Evolutionary conservation across 257 asterid species (phyloP), one percentile per base, ranked within the genome.

Genomic region (Forsythia viridissima): DNA sequence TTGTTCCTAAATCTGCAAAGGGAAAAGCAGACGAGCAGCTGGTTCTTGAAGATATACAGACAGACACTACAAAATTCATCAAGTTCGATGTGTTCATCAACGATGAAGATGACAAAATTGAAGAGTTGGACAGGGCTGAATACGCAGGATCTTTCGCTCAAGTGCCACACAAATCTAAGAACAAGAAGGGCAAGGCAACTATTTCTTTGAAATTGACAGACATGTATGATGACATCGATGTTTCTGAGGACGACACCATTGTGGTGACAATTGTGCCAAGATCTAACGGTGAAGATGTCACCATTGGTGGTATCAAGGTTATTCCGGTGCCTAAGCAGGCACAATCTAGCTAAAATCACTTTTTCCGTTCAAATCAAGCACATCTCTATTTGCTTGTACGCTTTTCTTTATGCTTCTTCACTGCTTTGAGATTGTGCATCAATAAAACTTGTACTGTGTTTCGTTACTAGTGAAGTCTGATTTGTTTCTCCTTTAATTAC

Each of bases 231-330:
- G 88, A 87, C 40, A 73, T 87, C 37, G 82, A 79, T 21, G 74
- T 87, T 11, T 77, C n/a, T 1, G 89, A 79, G 39, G 91, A 87
- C 67, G 86, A 81, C 9, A 57, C 82, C 0, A 20, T 87, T 1
- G 87, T 87, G 55, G 77, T 87, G 36, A 87, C 91, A 2, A 52
- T 87, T 37, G 73, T 84, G n/a, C 91, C 91, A 0, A 81, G 85
- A 24, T 36, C 80, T 41, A 76, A 81, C 21, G 91, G 91, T 2
- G 66, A 55, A 0, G 51, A 73, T 46, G 83, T 81, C 18, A 85
- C 85, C 59, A 87, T 87, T 75, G 91, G 91, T 79, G 91, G 89
- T 55, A 85, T 87, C 91, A 87, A 83, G 80, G 81, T 87, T 75
- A 67, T 75, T 0, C 65, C 87, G 4, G 13, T 85, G 61, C 81